Percentiles rank a stretch among this genome's conserved stretches.
phyloP scores from a whole-genome alignment of 306 rosid genomes.

The Rosa lucieae region DNA sequence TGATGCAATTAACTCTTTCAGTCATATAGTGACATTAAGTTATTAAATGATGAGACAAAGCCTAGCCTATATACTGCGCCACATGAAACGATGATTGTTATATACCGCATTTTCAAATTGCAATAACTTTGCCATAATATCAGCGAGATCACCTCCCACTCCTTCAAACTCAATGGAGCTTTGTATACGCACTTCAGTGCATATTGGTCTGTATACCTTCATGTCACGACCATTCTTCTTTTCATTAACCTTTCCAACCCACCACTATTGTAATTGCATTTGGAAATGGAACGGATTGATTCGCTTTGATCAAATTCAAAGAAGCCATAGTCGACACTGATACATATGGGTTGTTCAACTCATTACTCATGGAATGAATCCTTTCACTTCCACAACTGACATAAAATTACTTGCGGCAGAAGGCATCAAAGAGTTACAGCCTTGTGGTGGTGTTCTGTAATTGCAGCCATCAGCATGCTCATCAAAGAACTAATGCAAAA shows the following conservation, averaged over 20 bases:
- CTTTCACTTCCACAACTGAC: constrained; percentile 35
- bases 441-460: not conserved
- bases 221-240: not conserved
- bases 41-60: no score
- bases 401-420: constrained; percentile 39
- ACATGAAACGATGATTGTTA: no score
- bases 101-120: no score
- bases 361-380: constrained; percentile 39
- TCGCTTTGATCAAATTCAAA: constrained; percentile 35
- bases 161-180: no score
- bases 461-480: no score
- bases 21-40: no score
- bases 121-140: no score
- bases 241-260: not conserved
- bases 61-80: no score
- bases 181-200: no score
- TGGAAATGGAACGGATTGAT: not conserved
- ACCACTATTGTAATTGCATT: not conserved
- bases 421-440: constrained; percentile 27
- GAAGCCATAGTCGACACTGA: constrained; percentile 26
- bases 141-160: no score
- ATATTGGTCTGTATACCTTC: not conserved
- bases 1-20: no score
- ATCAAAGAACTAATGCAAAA: no score
- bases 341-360: constrained; percentile 11